phyloP scores from a whole-genome alignment of 2,329 filamentous ascomycete genomes.

The Colletotrichum simmondsii region DNA sequence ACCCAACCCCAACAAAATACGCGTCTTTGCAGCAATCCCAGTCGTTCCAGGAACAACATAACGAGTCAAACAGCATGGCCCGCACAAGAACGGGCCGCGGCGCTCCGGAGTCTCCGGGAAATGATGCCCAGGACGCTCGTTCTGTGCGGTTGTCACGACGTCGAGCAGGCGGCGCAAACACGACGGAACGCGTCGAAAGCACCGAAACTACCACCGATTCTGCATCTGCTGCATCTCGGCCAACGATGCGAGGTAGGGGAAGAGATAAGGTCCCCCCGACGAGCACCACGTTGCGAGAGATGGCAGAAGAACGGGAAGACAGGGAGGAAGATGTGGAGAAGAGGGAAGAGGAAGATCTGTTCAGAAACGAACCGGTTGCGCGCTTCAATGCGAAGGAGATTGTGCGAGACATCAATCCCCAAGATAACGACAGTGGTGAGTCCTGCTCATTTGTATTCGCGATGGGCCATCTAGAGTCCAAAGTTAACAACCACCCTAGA shows the following conservation, averaged over 20 bases:
- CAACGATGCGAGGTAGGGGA: not conserved
- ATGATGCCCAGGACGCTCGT: not conserved
- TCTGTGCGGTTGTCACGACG: slow-evolving; percentile 16
- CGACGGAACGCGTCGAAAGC: not conserved
- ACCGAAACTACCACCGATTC: not conserved
- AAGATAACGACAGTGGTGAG: slow-evolving; percentile 28
- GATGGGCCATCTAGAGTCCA: not conserved
- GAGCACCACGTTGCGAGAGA: not conserved
- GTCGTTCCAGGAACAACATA: not conserved
- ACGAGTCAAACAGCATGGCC: slow-evolving; percentile 12
- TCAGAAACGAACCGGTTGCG: not conserved
- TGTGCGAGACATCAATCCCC: slow-evolving; percentile 20
- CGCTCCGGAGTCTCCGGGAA: not conserved
- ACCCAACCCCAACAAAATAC: not conserved
- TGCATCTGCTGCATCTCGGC: not conserved
- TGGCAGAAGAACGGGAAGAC: not conserved
- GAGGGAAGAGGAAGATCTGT: not conserved
- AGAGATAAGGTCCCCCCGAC: not conserved
- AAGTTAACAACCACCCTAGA: not conserved
- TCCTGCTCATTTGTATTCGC: not conserved
- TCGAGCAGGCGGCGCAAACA: not conserved
- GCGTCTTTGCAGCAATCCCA: not conserved
- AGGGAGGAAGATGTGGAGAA: not conserved
- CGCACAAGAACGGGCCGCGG: slow-evolving; percentile 22
- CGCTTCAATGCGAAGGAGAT: slow-evolving; percentile 16